phyloP scores from a whole-genome alignment of 495 filamentous ascomycete species.

The Neurospora tetraspora region DNA sequence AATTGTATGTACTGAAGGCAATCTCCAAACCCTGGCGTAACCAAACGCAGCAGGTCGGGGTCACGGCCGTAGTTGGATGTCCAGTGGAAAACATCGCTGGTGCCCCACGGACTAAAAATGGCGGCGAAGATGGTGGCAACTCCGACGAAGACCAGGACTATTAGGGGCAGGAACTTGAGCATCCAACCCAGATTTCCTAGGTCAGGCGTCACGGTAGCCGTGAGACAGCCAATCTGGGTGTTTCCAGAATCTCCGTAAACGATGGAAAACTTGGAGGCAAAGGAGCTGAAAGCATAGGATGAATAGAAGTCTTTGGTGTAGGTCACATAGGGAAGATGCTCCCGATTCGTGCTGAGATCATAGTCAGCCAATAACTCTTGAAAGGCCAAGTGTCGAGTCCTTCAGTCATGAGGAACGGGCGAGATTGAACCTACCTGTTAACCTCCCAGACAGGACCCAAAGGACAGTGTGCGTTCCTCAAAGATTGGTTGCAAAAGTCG shows the following conservation, averaged over 20 bases:
- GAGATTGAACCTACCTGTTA: conserved; percentile 39
- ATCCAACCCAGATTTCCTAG: conserved; percentile 52
- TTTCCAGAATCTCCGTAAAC: conserved; percentile 57
- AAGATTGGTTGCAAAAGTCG: conserved; percentile 52
- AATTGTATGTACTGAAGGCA: conserved; percentile 98
- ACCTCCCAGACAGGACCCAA: conserved; percentile 58
- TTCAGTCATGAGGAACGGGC: too few relatives aligned
- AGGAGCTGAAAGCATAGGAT: conserved; percentile 73
- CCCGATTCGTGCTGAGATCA: conserved; percentile 19
- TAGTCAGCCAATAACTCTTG: neutral
- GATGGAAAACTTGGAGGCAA: conserved; percentile 58
- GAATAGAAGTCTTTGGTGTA: conserved; percentile 68
- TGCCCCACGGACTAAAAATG: conserved; percentile 89
- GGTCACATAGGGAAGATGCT: conserved; percentile 42
- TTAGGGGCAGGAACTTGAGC: conserved; percentile 68
- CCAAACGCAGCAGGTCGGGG: conserved; percentile 78
- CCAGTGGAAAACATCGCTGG: conserved; percentile 81
- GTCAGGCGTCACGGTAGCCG: conserved; percentile 70
- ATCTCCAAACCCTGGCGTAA: conserved; percentile 94
- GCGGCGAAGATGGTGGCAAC: conserved; percentile 72
- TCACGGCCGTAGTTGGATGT: conserved; percentile 94
- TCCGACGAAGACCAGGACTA: conserved; percentile 69
- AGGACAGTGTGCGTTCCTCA: conserved; percentile 61
- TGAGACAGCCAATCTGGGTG: conserved; percentile 67
- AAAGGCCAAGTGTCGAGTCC: neutral